Base-by-base conservation (phyloP, 2,329 filamentous ascomycete species). In the Phoma sp. region DNA sequence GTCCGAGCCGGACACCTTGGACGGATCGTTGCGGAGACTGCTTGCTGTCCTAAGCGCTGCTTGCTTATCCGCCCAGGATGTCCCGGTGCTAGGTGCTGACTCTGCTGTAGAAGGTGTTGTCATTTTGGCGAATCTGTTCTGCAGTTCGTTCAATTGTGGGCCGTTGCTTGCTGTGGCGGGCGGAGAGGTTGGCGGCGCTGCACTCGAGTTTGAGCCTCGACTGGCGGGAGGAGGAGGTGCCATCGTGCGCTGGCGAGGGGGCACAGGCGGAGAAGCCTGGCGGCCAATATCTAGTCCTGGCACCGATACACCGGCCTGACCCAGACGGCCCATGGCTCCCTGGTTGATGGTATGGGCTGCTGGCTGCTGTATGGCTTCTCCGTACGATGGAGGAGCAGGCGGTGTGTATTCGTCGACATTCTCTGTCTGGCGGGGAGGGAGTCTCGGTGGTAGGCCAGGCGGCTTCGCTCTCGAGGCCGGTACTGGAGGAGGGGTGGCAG, bases 261-360 rank as follows among this genome's bases (percentile, higher is more conserved):
- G 67, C 34, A 69, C 64, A 36, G 65, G 69, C 42, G 71, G 72
- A 54, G 69, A 71, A n/a, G 65, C 65, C 51, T 61, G 76, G 39
- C 68, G 72, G 3, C 86, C 87, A 56, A 96, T 96, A 5, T 89
- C 89, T 4, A 96, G 79, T 0, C 84, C 89, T 0, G 92, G 88
- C 0, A 96, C 91, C 0, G 87, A 90, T 5, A 96, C 81, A 1
- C 92, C 92, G 1, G 90, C 87, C 30, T 86, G 83, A 10, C 87
- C 85, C 7, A 97, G 80, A 34, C 91, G 83, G 53, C 78, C 81
- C 49, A 88, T 72, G 5, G 91, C 87, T 5, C 81, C 84, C 62
- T 84, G 80, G 47, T 87, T 86, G 36, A 86, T 62, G 40, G 76
- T 69, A 32, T 74, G 69, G 61, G 68, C 47, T 65, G 74, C 42